Evolutionary conservation across 1,139 yeast species (phyloP).

Genomic region (Geotrichum klebahnii): DNA sequence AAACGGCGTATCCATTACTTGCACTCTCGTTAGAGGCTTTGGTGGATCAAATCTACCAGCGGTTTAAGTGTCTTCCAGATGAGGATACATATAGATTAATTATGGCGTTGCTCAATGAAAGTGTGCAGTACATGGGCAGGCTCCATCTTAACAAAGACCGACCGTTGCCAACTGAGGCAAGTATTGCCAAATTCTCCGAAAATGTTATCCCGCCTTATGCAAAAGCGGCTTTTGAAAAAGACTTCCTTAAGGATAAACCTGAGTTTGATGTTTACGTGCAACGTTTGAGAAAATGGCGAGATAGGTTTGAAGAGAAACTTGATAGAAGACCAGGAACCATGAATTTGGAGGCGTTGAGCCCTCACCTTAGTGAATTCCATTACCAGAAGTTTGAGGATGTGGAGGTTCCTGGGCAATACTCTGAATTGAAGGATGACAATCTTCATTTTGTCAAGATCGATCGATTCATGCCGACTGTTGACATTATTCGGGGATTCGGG

Average conservation of each 20-base stretch:
- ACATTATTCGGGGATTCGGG: conserved; percentile 83
- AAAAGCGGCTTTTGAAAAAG: conserved; percentile 86
- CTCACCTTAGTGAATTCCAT: conserved; percentile 94
- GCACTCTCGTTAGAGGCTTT: conserved; percentile 91
- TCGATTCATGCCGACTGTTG: conserved; percentile 84
- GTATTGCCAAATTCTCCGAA: conserved; percentile 85
- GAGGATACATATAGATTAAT: conserved; percentile 94
- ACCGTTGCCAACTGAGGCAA: conserved; percentile 90
- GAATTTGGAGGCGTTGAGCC: conserved; percentile 84
- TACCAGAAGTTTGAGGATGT: conserved; percentile 97
- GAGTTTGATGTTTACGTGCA: conserved; percentile 81
- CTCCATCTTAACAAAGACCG: conserved; percentile 79
- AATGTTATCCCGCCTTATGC: conserved; percentile 88
- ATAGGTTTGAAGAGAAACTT: conserved; percentile 82
- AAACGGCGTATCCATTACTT: conserved; percentile 91
- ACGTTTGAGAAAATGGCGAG: conserved; percentile 87
- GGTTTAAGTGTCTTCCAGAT: conserved; percentile 92
- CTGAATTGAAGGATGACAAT: conserved; percentile 69
- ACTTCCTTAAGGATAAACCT: conserved; percentile 83
- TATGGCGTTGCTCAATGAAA: conserved; percentile 88
- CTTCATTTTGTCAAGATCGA: conserved; percentile 88
- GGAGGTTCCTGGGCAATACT: conserved; percentile 94
- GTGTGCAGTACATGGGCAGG: conserved; percentile 78
- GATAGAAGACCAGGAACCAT: conserved; percentile 72
- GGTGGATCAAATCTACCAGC: conserved; percentile 90